Conservation (phyloP, 2,329 filamentous ascomycete species). For the Escovopsis sp. region DNA sequence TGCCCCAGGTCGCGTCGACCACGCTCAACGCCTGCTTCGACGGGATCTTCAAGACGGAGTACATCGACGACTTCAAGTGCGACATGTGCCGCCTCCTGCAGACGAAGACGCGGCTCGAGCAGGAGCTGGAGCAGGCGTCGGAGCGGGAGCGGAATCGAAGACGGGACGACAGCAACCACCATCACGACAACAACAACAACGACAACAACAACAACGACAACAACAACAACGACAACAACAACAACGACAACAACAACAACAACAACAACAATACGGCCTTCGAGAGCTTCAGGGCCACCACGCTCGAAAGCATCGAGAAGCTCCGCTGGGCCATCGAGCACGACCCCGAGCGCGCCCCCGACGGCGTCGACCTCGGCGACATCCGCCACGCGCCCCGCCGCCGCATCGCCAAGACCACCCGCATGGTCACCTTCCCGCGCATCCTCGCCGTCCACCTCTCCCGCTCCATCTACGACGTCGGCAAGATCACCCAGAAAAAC, state of each 20-base stretch:
- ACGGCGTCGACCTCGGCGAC: constrained; percentile 61
- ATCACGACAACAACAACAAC: no score
- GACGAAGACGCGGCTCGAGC: constrained; percentile 48
- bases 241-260: no score
- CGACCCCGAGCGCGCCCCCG: constrained; percentile 65
- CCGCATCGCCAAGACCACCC: constrained; percentile 73
- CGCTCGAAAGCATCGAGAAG: constrained; percentile 45
- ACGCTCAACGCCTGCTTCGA: constrained; percentile 83
- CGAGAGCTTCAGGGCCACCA: constrained; percentile 31
- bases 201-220: no score
- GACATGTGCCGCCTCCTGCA: constrained; percentile 82
- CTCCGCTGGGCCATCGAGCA: constrained; percentile 56
- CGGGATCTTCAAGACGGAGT: constrained; percentile 83
- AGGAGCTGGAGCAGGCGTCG: constrained; percentile 41
- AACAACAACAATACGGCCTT: no score
- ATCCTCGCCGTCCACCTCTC: constrained; percentile 85
- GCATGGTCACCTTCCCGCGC: constrained; percentile 76
- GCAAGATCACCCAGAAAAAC: constrained; percentile 73
- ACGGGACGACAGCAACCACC: no score
- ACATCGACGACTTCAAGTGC: constrained; percentile 94
- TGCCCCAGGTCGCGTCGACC: constrained; percentile 69
- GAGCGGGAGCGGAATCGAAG: no score
- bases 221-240: no score
- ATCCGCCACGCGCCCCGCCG: constrained; percentile 61
- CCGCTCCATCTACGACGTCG: constrained; percentile 74